A percentile compares a stretch with the other conserved stretches of the same genome.
phyloP scores from a whole-genome alignment of 164 flowering plant genomes.

The Vitis rotundifolia region DNA sequence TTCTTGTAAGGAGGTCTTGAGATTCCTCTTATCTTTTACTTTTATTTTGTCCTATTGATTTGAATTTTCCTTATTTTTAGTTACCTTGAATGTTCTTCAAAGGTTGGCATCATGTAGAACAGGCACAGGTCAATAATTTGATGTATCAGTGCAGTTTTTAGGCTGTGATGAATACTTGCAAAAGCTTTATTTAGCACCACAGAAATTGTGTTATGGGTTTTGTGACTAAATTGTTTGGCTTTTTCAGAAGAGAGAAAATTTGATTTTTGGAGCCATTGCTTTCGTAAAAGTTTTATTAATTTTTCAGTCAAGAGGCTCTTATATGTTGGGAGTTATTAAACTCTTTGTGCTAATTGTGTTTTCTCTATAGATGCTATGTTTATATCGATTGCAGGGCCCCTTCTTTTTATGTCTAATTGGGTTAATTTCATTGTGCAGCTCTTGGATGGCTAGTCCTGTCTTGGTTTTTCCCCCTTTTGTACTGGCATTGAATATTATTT shows the following conservation, averaged over 20 bases:
- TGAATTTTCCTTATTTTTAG: conserved; percentile 17
- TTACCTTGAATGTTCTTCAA: conserved; percentile 24
- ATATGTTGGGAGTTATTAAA: not conserved
- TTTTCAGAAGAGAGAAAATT: not conserved
- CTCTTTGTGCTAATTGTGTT: not conserved
- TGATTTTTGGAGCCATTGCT: not conserved
- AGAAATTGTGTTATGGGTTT: conserved; percentile 13
- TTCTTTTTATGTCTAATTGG: too few relatives aligned
- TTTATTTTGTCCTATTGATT: conserved; percentile 16
- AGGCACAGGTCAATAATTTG: conserved; percentile 34
- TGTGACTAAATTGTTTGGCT: conserved; percentile 1
- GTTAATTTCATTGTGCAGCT: too few relatives aligned
- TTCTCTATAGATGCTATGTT: not conserved
- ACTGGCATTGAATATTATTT: too few relatives aligned
- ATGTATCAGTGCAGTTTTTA: conserved; percentile 23
- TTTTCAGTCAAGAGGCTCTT: not conserved
- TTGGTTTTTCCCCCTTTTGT: too few relatives aligned
- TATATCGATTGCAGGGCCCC: not conserved
- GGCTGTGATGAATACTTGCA: conserved; percentile 25
- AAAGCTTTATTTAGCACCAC: conserved; percentile 11
- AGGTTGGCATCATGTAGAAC: conserved; percentile 31
- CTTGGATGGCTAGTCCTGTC: too few relatives aligned
- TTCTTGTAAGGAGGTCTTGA: conserved; percentile 9
- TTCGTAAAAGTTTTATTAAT: not conserved
- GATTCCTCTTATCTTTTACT: conserved; percentile 5